Evolutionary conservation across 768 basidiomycete species (phyloP).

Genomic region (Calocybe indica): DNA sequence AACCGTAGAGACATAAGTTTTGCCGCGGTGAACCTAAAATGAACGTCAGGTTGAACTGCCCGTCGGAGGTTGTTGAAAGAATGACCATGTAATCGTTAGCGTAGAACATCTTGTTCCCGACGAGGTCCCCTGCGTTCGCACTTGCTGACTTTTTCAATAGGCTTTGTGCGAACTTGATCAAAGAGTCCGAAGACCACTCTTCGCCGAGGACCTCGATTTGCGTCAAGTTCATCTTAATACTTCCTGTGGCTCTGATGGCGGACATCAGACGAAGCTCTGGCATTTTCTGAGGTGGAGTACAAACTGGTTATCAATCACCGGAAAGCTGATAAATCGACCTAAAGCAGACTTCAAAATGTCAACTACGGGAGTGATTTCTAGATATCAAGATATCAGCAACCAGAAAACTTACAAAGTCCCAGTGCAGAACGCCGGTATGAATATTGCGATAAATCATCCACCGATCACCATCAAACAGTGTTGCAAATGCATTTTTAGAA

Average conservation of each 20-base stretch:
- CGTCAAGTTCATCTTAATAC: conserved; percentile 37
- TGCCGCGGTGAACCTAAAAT: conserved; percentile 21
- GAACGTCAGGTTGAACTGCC: not conserved
- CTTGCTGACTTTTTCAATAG: conserved; percentile 12
- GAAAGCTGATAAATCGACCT: conserved; percentile 64
- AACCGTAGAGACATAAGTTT: conserved; percentile 47
- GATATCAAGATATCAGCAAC: not conserved
- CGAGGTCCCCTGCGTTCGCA: conserved; percentile 16
- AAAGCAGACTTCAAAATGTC: conserved; percentile 41
- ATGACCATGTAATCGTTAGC: conserved; percentile 16
- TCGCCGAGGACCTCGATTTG: conserved; percentile 31
- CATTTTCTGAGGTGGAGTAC: conserved; percentile 9
- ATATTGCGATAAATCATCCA: conserved; percentile 71
- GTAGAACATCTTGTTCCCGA: conserved; percentile 20
- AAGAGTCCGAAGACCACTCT: conserved; percentile 28
- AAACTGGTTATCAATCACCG: conserved; percentile 31
- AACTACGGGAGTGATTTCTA: not conserved
- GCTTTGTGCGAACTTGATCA: conserved; percentile 18
- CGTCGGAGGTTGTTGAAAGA: not conserved
- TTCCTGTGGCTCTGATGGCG: conserved; percentile 28
- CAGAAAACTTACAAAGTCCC: conserved; percentile 57
- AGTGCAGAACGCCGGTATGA: conserved; percentile 52
- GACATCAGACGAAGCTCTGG: not conserved
- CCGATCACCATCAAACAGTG: conserved; percentile 48
- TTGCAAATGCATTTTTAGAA: conserved; percentile 44